Percentiles rank a stretch among this genome's conserved stretches.
phyloP scores from a whole-genome alignment of 2,329 filamentous ascomycete genomes.

The Elsinoe australis region DNA sequence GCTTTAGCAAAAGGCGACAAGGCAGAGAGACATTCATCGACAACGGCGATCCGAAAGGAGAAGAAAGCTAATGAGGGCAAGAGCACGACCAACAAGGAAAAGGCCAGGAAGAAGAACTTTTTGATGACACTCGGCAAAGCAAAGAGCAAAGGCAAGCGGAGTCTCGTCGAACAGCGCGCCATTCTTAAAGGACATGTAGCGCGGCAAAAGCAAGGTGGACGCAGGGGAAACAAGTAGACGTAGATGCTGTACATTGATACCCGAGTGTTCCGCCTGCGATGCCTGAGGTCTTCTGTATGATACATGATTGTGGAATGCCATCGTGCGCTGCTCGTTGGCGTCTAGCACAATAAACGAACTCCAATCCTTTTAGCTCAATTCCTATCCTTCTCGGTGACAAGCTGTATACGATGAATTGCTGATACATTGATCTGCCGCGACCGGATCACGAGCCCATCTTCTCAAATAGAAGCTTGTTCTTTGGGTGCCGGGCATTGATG shows the following conservation, averaged over 20 bases:
- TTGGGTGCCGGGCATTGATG: neutral
- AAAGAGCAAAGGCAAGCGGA: conserved; percentile 90
- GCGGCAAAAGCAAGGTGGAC: conserved; percentile 74
- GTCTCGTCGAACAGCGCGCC: conserved; percentile 75
- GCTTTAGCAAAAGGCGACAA: conserved; percentile 77
- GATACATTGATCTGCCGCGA: too few relatives aligned
- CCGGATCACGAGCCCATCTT: too few relatives aligned
- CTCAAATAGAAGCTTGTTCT: neutral
- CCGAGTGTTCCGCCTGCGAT: neutral
- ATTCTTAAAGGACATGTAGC: conserved; percentile 74
- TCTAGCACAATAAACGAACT: neutral
- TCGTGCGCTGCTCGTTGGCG: neutral
- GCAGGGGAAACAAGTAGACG: conserved; percentile 55
- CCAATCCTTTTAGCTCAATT: too few relatives aligned
- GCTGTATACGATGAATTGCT: too few relatives aligned
- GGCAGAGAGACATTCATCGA: conserved; percentile 64
- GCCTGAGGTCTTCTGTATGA: neutral
- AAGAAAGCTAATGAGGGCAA: conserved; percentile 86
- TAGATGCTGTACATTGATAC: neutral
- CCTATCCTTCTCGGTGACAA: too few relatives aligned
- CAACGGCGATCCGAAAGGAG: conserved; percentile 72
- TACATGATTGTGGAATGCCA: neutral
- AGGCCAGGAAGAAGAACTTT: conserved; percentile 96
- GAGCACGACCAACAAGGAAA: conserved; percentile 95
- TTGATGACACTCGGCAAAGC: conserved; percentile 97